Conservation (phyloP, 202 grass and related monocot genomes). For the Alloteropsis angusta region DNA sequence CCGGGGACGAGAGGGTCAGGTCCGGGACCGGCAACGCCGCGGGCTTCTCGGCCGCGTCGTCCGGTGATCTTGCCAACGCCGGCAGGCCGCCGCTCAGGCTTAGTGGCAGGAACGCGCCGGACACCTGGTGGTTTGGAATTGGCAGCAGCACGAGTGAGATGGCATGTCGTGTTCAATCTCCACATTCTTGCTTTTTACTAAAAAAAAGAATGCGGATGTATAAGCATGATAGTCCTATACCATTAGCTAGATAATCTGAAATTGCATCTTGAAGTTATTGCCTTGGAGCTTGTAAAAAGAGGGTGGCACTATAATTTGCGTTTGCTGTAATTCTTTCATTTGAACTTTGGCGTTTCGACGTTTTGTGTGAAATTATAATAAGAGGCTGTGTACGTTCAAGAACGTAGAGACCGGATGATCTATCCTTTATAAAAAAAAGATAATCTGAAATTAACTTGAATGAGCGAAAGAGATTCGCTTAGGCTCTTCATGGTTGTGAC, state of each 20-base stretch:
- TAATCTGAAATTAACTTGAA: neutral
- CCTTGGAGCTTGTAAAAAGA: too few species aligned
- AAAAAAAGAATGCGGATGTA: neutral
- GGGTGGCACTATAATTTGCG: too few species aligned
- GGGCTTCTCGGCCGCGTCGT: constrained; percentile 3
- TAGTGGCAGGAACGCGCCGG: constrained; percentile 21
- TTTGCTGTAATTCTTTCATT: too few species aligned
- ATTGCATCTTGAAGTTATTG: too few species aligned
- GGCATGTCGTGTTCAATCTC: neutral
- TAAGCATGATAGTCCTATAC: too few species aligned
- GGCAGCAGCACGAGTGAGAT: neutral
- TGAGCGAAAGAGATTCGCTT: neutral
- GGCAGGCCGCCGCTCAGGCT: neutral
- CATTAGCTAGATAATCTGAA: neutral
- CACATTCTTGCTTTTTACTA: neutral
- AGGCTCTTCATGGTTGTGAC: neutral
- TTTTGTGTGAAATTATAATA: too few species aligned
- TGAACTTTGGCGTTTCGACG: too few species aligned
- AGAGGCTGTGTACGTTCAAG: too few species aligned
- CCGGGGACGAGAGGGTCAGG: constrained; percentile 36
- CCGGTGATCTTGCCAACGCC: neutral
- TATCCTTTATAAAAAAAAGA: too few species aligned
- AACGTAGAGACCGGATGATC: too few species aligned
- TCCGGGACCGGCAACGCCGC: constrained; percentile 17
- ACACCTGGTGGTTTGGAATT: constrained; percentile 16